Conservation (phyloP, 805 yeast species). For the Lipomyces kockii region DNA sequence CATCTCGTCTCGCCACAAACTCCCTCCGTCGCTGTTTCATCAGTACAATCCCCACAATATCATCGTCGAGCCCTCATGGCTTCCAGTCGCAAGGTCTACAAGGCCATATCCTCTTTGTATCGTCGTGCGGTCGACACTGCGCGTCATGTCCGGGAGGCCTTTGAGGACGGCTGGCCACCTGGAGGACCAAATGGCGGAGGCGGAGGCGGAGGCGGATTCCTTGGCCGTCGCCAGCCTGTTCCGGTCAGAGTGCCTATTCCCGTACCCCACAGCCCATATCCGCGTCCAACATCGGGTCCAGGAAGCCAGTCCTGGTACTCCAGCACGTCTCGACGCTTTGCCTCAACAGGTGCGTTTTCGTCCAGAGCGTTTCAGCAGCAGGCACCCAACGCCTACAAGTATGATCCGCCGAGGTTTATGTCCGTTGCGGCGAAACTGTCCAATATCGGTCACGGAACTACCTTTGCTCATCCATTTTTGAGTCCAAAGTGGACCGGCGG, state of each 20-base stretch:
- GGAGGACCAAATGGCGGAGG: conserved; percentile 8
- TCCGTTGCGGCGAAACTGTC: conserved; percentile 14
- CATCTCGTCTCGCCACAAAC: neutral
- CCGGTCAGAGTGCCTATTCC: conserved; percentile 33
- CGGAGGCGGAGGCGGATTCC: conserved; percentile 18
- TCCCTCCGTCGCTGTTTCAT: neutral
- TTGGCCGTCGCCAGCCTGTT: conserved; percentile 25
- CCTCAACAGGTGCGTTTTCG: conserved; percentile 1
- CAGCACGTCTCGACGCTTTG: conserved; percentile 3
- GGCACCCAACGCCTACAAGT: neutral
- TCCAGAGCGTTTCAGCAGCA: neutral
- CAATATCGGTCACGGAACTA: conserved; percentile 26
- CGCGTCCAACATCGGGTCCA: conserved; percentile 4
- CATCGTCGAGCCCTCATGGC: conserved; percentile 10
- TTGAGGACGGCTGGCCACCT: conserved; percentile 29
- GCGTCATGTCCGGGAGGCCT: conserved; percentile 30
- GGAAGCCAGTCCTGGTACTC: conserved; percentile 4
- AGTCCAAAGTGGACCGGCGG: conserved; percentile 35
- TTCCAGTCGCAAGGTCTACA: conserved; percentile 20
- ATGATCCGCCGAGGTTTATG: conserved; percentile 3
- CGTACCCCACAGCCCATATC: neutral
- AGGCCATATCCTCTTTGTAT: conserved; percentile 26
- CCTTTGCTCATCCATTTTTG: conserved; percentile 27
- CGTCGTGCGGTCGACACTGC: conserved; percentile 28
- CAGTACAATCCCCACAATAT: neutral